A percentile compares a stretch with the other conserved stretches of the same genome.
phyloP scores from a whole-genome alignment of 2,329 filamentous ascomycete genomes.

The Karstenula rhodostoma region DNA sequence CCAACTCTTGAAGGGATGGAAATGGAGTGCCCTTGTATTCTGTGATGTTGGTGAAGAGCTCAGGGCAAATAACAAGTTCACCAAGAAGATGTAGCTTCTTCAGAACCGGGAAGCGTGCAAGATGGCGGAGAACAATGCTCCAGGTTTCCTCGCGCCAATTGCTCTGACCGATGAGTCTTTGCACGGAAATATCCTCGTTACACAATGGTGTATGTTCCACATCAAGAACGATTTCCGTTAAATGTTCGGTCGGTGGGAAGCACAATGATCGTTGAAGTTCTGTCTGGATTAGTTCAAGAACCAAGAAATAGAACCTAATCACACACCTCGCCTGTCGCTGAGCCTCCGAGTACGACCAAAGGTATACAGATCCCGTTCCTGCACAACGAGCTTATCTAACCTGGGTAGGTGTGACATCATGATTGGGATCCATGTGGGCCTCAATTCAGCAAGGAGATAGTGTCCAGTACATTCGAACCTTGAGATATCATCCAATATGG shows the following conservation, averaged over 20 bases:
- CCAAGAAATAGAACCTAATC: background rate
- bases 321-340: background rate
- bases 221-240: background rate
- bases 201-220: background rate
- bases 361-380: background rate
- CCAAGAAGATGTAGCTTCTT: background rate
- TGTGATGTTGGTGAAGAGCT: conserved; percentile 13
- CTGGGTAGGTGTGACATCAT: background rate
- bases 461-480: background rate
- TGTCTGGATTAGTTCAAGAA: background rate
- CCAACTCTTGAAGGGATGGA: conserved; percentile 17
- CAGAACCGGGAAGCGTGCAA: conserved; percentile 10
- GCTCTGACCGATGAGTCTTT: background rate
- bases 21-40: conserved; percentile 11
- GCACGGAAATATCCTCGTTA: background rate
- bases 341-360: background rate
- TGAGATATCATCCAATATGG: background rate
- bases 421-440: background rate
- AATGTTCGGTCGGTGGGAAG: background rate
- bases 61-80: conserved; percentile 14
- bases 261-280: background rate
- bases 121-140: background rate
- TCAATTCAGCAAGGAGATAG: background rate
- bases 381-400: background rate
- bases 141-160: background rate